Percentiles rank a stretch among this genome's conserved stretches.
Evolutionary conservation across 768 basidiomycete species (phyloP).

Genomic region (Amanita molliuscula): DNA sequence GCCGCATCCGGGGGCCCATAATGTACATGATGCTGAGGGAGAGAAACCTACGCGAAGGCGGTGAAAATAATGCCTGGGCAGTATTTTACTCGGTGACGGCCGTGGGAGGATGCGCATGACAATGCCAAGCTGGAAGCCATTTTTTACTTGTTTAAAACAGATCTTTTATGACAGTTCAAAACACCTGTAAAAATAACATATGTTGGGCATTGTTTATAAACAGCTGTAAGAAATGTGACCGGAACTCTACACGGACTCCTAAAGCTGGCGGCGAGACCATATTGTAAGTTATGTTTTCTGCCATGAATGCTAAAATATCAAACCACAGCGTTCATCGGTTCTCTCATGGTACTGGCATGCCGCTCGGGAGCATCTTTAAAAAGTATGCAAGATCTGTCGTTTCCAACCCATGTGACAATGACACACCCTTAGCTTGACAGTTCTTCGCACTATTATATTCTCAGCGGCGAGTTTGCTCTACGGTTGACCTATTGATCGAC

Average conservation of each 20-base stretch:
- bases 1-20: background rate
- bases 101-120: too few relatives aligned
- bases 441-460: conserved; percentile 81
- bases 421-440: conserved; percentile 37
- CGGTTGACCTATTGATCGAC: background rate
- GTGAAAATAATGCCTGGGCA: too few relatives aligned
- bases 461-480: conserved; percentile 37
- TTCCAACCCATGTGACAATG: background rate
- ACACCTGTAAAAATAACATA: too few relatives aligned
- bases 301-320: background rate
- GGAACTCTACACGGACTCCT: too few relatives aligned
- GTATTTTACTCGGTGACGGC: too few relatives aligned
- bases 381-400: conserved; percentile 45
- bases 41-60: background rate
- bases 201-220: too few relatives aligned
- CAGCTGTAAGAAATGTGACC: too few relatives aligned
- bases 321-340: conserved; percentile 76
- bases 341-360: conserved; percentile 94
- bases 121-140: too few relatives aligned
- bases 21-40: background rate
- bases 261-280: too few relatives aligned
- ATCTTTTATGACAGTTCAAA: too few relatives aligned
- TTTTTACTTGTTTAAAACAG: too few relatives aligned
- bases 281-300: conserved; percentile 43
- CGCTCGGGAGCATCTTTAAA: conserved; percentile 71